Evolutionary conservation across 1,284 basidiomycete genomes (phyloP).

Genomic region (Malassezia furfur): DNA sequence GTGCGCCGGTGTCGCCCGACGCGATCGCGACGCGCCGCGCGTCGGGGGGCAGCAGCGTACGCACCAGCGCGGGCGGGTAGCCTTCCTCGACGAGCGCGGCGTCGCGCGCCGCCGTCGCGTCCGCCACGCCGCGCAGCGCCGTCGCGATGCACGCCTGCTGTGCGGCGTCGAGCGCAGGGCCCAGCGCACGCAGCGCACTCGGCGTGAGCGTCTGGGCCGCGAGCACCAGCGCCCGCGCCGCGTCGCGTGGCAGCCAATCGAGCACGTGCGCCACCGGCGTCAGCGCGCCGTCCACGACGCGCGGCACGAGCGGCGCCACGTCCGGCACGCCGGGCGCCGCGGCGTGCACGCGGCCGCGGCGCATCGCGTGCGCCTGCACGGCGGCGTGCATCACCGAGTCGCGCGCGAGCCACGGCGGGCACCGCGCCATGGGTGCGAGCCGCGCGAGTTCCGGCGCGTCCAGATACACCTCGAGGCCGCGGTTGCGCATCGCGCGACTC

Average conservation of each 20-base stretch:
- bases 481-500: conserved; percentile 95
- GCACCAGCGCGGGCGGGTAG: neutral
- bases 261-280: neutral
- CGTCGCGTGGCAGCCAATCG: neutral
- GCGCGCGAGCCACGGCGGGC: neutral
- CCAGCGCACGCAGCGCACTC: neutral
- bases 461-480: conserved; percentile 71
- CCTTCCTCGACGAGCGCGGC: neutral
- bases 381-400: conserved; percentile 2
- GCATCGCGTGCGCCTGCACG: conserved; percentile 4
- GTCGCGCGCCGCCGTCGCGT: neutral
- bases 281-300: neutral
- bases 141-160: neutral
- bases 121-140: neutral
- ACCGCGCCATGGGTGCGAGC: conserved; percentile 9
- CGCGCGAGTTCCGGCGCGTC: conserved; percentile 5
- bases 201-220: neutral
- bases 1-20: neutral
- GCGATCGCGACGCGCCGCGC: neutral
- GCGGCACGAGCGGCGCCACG: neutral
- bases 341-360: conserved; percentile 1
- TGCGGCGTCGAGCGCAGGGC: neutral
- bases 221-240: neutral
- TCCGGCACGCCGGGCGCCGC: neutral
- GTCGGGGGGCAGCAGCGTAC: neutral